These are phyloP conservation scores for Leucocoprinus birnbaumii DNA, from an alignment of 768 basidiomycete genomes.

Conservation along the genomic window DNA sequence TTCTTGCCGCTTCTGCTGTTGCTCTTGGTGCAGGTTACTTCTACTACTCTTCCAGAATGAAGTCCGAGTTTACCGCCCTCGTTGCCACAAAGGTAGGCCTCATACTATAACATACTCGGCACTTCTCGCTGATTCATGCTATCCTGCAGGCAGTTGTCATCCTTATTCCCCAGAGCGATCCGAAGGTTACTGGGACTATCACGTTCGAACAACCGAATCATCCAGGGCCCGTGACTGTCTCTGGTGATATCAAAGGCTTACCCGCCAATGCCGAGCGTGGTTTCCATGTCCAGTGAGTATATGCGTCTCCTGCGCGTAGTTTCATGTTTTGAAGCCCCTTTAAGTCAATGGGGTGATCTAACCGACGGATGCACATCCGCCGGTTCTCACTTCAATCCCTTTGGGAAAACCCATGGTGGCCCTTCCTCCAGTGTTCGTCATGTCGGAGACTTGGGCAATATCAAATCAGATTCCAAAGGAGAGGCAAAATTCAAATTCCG, in stretches of 20 bases:
- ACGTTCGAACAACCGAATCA: slow-evolving; percentile 56
- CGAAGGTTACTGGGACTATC: slow-evolving; percentile 60
- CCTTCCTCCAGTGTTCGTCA: slow-evolving; percentile 55
- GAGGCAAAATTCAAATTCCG: slow-evolving; percentile 54
- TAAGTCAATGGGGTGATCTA: slow-evolving; percentile 55
- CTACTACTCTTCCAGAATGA: slow-evolving; percentile 1
- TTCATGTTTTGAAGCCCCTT: not conserved
- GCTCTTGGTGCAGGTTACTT: slow-evolving; percentile 7
- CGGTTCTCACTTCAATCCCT: slow-evolving; percentile 78
- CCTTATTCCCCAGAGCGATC: slow-evolving; percentile 48
- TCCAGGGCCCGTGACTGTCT: slow-evolving; percentile 53
- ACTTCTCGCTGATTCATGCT: not conserved
- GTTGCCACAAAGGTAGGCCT: slow-evolving; percentile 19
- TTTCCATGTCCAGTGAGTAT: slow-evolving; percentile 80
- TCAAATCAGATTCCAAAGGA: slow-evolving; percentile 58
- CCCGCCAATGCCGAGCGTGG: slow-evolving; percentile 59
- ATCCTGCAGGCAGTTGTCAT: slow-evolving; percentile 40
- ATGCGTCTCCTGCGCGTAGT: not conserved
- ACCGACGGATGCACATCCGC: slow-evolving; percentile 64
- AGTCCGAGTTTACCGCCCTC: not conserved
- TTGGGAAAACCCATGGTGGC: slow-evolving; percentile 61
- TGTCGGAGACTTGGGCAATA: slow-evolving; percentile 77
- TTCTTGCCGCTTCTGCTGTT: slow-evolving; percentile 1
- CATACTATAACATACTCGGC: no score
- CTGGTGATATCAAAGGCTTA: slow-evolving; percentile 60